Percentiles rank a stretch among this genome's conserved stretches.
These are phyloP conservation scores for Zygnema cylindricum DNA, from an alignment of 139 green algal species.

Conservation along the genomic window DNA sequence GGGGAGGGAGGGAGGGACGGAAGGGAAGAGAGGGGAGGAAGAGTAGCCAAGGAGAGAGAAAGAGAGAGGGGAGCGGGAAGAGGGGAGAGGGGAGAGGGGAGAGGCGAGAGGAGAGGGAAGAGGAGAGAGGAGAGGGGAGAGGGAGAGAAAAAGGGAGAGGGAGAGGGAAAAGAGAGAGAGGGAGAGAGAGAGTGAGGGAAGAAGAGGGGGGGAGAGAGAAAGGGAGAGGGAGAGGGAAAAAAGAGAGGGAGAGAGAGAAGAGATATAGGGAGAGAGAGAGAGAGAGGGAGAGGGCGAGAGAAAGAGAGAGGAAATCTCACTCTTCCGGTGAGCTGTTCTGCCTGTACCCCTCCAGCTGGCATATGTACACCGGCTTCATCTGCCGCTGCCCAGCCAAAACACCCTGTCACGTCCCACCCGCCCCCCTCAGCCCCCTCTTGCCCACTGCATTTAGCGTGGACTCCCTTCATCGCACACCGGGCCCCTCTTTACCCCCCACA, in stretches of 20 bases:
- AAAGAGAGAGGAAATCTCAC: not conserved
- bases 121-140: too few relatives aligned
- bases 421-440: not conserved
- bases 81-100: too few relatives aligned
- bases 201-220: not conserved
- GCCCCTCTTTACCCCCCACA: too few relatives aligned
- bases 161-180: not conserved
- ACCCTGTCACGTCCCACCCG: not conserved
- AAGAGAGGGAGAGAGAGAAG: not conserved
- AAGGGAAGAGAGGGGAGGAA: too few relatives aligned
- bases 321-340: slow-evolving; percentile 21
- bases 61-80: too few relatives aligned
- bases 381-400: slow-evolving; percentile 8
- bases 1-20: too few relatives aligned
- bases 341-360: slow-evolving; percentile 31
- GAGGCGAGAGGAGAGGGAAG: too few relatives aligned
- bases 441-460: not conserved
- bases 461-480: too few relatives aligned
- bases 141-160: too few relatives aligned
- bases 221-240: not conserved
- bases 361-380: slow-evolving; percentile 33
- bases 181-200: not conserved
- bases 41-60: too few relatives aligned
- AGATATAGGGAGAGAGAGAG: not conserved
- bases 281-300: too few relatives aligned